These are phyloP conservation scores for Pestalotiopsis fici DNA, from an alignment of 2,329 filamentous ascomycete genomes.

Conservation along the genomic window DNA sequence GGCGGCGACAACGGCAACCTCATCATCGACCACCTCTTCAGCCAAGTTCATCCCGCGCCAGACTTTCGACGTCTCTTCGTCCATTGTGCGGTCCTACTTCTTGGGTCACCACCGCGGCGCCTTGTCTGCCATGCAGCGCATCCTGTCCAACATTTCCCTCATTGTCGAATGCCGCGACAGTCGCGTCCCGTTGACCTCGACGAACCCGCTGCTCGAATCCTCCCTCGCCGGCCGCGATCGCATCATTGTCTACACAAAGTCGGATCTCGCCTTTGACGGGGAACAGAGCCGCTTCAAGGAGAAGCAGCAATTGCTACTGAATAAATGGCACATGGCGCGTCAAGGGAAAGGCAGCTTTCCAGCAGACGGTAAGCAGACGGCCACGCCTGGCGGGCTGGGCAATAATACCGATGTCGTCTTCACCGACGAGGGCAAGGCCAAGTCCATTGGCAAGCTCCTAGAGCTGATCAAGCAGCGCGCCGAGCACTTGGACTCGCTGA, in stretches of 20 bases:
- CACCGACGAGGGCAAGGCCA: slow-evolving; percentile 39
- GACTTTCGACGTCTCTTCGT: slow-evolving; percentile 69
- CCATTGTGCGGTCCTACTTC: slow-evolving; percentile 88
- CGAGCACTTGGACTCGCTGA: slow-evolving; percentile 58
- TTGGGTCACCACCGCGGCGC: slow-evolving; percentile 89
- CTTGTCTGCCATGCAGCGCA: slow-evolving; percentile 77
- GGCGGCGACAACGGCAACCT: slow-evolving; percentile 2
- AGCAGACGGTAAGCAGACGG: background rate
- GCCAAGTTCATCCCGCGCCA: slow-evolving; percentile 69
- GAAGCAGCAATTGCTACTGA: slow-evolving; percentile 18
- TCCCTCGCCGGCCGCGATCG: slow-evolving; percentile 72
- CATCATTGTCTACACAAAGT: slow-evolving; percentile 88
- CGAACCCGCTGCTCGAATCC: slow-evolving; percentile 87
- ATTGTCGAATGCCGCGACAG: slow-evolving; percentile 95
- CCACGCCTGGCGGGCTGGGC: background rate
- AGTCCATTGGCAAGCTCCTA: slow-evolving; percentile 40
- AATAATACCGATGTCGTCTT: slow-evolving; percentile 36
- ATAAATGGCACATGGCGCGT: slow-evolving; percentile 18
- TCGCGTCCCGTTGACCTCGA: slow-evolving; percentile 83
- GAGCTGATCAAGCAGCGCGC: slow-evolving; percentile 53
- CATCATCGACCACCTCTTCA: slow-evolving; percentile 17
- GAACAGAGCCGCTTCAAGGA: slow-evolving; percentile 20
- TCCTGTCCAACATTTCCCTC: slow-evolving; percentile 79
- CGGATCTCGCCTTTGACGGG: slow-evolving; percentile 63
- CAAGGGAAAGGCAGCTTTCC: slow-evolving; percentile 15